Conservation (phyloP, 2,329 filamentous ascomycete genomes). For the Fusarium continuum region DNA sequence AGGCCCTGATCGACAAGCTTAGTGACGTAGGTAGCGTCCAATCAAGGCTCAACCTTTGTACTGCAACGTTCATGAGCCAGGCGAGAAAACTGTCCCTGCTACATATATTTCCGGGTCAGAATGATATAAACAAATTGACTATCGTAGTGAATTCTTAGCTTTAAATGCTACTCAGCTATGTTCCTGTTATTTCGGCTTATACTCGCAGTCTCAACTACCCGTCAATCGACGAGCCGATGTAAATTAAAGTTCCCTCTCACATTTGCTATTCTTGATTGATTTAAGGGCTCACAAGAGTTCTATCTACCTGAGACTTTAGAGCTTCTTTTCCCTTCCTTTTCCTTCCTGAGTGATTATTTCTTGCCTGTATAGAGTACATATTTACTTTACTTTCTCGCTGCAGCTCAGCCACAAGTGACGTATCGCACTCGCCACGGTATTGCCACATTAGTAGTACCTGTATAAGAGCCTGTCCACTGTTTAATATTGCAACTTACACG, state of each 20-base stretch:
- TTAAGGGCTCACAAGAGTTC: no score
- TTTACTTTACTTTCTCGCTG: no score
- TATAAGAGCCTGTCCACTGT: conserved; percentile 36
- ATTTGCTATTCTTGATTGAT: no score
- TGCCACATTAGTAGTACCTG: conserved; percentile 28
- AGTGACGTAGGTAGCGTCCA: conserved; percentile 1
- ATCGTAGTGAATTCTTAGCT: no score
- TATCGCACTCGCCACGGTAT: conserved; percentile 41
- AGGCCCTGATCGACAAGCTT: conserved; percentile 26
- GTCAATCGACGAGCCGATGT: no score
- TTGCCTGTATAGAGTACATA: no score
- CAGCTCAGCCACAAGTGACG: conserved; percentile 44
- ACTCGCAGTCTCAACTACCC: no score
- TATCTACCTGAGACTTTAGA: background rate
- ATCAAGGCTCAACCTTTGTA: conserved; percentile 14
- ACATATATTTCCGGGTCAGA: background rate
- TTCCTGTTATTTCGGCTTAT: no score
- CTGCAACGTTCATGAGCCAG: background rate
- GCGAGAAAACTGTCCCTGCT: background rate
- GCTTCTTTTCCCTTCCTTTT: background rate
- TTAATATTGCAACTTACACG: background rate
- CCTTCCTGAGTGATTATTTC: background rate
- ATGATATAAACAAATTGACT: no score
- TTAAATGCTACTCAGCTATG: no score
- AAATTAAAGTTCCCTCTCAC: no score